phyloP scores from a whole-genome alignment of 257 asterid genomes.

The Solanum tarijense region DNA sequence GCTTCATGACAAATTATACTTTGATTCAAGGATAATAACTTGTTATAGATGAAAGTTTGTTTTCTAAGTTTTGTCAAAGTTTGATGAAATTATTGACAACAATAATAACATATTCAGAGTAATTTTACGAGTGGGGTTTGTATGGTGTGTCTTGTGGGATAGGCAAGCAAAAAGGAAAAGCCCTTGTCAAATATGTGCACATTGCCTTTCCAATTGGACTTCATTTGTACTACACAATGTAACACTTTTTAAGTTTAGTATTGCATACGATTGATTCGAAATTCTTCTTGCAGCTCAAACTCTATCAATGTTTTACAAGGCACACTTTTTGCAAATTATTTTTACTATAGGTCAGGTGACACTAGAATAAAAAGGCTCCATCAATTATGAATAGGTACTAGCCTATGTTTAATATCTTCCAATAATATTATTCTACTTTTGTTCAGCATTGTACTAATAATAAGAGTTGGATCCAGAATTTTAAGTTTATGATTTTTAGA shows the following conservation, averaged over 20 bases:
- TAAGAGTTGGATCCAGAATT: background rate
- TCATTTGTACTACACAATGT: background rate
- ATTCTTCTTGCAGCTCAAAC: background rate
- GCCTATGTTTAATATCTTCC: background rate
- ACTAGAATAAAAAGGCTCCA: background rate
- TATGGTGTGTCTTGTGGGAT: background rate
- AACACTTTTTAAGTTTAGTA: background rate
- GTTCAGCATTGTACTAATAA: background rate
- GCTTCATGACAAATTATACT: constrained; percentile 21
- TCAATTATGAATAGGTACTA: background rate
- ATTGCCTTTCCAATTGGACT: background rate
- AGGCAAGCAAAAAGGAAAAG: background rate
- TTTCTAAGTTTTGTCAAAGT: background rate
- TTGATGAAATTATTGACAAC: background rate
- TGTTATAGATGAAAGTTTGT: background rate
- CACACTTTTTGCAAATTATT: background rate
- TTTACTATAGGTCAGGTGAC: background rate
- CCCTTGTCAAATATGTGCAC: background rate
- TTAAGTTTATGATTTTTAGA: too few species aligned
- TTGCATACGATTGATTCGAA: background rate
- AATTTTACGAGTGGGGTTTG: background rate
- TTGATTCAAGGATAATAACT: background rate
- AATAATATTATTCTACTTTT: background rate
- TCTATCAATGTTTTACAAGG: background rate
- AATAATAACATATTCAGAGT: background rate